Evolutionary conservation across 176 grass and related monocot genomes (phyloP), one percentile per base, ranked within the genome.

Genomic region (Paspalum notatum): DNA sequence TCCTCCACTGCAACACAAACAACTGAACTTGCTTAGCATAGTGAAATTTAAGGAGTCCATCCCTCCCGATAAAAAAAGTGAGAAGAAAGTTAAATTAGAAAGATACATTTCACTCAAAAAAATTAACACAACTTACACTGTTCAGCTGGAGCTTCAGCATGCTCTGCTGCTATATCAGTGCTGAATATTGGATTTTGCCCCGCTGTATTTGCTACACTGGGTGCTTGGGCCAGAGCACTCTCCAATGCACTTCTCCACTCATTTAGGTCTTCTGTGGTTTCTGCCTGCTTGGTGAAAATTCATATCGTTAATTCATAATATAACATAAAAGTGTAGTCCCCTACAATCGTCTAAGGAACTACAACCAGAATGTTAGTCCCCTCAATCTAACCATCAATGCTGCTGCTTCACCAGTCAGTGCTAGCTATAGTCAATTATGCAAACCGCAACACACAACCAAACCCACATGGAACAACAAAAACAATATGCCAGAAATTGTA

Each of bases 231-330:
- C 73, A 98, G 75, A 86, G 96, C 88, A 91, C 76, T 95, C 82
- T 98, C 96, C 69, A 98, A 78, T 84, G 96, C 92, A 88, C 58
- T 80, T 95, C 82, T 98, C 96, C 96, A 98, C 46, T 98, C 92
- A 60, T 93, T 90, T 46, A 95, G 74, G 49, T 98, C 96, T 83
- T 95, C 96, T 53, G 62, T 84, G 77, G 92, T 98, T 84, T 98
- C 96, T 73, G 92, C 88, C 96, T 98, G 82, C 37, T 79, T 78
- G 38, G 66, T 70, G 57, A 79, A 76, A 90, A 49, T 27, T n/a
- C 9, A 45, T 66, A 72, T 27, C 50, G 84, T 83, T 80, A 85
- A 62, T 20, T 88, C 51, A 62, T 48, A 79, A 58, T 26, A 48
- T 70, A 47, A 69, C 43, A 47, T 47, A 69, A 15, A 27, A 25